phyloP scores from a whole-genome alignment of 345 rosid genomes.

The Brassica nigra region DNA sequence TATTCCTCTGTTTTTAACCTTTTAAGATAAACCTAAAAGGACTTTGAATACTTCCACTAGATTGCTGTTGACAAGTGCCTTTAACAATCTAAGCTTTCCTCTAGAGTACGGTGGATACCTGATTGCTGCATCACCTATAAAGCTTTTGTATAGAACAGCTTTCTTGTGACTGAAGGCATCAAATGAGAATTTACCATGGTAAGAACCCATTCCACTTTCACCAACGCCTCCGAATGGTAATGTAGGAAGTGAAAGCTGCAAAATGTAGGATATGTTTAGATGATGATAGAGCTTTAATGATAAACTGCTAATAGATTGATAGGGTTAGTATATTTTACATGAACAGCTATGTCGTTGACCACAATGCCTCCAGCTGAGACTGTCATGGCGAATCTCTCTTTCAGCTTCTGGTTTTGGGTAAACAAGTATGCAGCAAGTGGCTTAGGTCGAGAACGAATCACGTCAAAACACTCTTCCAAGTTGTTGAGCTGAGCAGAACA shows the following conservation, averaged over 20 bases:
- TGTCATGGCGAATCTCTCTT: conserved; percentile 60
- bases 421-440: conserved; percentile 96
- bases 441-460: conserved; percentile 72
- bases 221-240: conserved; percentile 98
- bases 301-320: not conserved
- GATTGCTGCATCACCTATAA: conserved; percentile 57
- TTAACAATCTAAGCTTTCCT: conserved; percentile 59
- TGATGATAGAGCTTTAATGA: conserved; percentile 1
- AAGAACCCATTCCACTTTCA: conserved; percentile 87
- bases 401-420: conserved; percentile 70
- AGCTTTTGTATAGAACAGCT: conserved; percentile 72
- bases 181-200: conserved; percentile 96
- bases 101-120: conserved; percentile 87
- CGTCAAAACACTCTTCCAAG: conserved; percentile 74
- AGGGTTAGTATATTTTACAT: conserved; percentile 48
- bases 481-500: conserved; percentile 59
- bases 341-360: conserved; percentile 81
- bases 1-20: conserved; percentile 15
- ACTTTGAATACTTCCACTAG: conserved; percentile 54
- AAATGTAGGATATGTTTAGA: not conserved
- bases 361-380: conserved; percentile 88
- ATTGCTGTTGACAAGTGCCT: conserved; percentile 59
- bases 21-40: conserved; percentile 50
- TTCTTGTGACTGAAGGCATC: conserved; percentile 97
- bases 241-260: conserved; percentile 66